These are phyloP conservation scores for Neurospora sp. DNA, from an alignment of 495 filamentous ascomycete genomes.

Conservation along the genomic window DNA sequence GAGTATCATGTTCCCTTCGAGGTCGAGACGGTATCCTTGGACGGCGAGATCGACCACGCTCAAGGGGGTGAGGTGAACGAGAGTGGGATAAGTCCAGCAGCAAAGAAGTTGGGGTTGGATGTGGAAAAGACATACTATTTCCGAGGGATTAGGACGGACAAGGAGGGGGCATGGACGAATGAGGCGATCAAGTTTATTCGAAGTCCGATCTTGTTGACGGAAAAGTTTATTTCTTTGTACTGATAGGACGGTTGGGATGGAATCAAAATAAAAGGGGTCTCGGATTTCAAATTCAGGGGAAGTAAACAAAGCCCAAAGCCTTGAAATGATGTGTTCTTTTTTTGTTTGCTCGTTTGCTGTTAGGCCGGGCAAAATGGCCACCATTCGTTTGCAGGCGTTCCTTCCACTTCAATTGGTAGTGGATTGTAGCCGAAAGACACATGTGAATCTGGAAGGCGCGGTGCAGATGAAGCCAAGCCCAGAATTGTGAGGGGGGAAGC, in stretches of 20 bases:
- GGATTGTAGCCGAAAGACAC: background rate
- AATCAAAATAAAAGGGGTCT: background rate
- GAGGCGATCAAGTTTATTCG: constrained; percentile 1
- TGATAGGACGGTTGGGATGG: background rate
- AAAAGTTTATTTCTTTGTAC: background rate
- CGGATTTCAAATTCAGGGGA: background rate
- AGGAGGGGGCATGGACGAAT: constrained; percentile 1
- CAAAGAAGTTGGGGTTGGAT: background rate
- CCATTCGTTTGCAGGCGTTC: background rate
- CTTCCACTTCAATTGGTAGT: background rate
- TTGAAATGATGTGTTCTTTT: background rate
- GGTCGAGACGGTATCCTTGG: background rate
- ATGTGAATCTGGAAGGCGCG: background rate
- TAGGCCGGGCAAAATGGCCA: background rate
- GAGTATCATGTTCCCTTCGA: background rate
- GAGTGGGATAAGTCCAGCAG: background rate
- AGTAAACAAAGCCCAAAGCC: background rate
- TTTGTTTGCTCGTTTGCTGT: background rate
- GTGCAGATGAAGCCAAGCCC: background rate
- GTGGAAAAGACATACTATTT: background rate
- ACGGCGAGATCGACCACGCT: background rate
- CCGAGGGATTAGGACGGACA: background rate
- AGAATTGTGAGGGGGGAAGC: background rate
- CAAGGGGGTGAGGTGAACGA: background rate
- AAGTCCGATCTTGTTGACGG: background rate